phyloP scores from a whole-genome alignment of 805 yeast species.

The Isabelozyma pseudorhagii region DNA sequence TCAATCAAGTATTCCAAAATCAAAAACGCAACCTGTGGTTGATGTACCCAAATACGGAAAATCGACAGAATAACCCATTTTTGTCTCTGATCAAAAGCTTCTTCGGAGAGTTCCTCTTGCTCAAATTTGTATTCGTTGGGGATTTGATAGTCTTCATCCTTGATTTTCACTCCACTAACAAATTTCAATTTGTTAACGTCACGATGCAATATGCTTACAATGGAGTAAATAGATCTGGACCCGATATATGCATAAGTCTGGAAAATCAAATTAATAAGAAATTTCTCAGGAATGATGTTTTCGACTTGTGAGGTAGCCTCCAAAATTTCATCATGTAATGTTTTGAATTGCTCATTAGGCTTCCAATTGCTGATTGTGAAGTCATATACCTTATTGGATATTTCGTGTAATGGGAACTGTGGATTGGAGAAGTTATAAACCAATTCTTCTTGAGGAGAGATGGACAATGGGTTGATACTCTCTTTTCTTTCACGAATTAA shows the following conservation, averaged over 20 bases:
- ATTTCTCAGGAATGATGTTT: constrained; percentile 18
- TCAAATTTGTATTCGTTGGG: constrained; percentile 32
- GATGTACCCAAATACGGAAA: constrained; percentile 42
- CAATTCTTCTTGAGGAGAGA: constrained; percentile 38
- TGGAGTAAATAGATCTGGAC: constrained; percentile 70
- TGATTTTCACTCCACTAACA: constrained; percentile 30
- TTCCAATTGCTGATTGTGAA: constrained; percentile 40
- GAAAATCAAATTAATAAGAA: constrained; percentile 58
- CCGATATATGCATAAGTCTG: constrained; percentile 81
- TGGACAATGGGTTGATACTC: constrained; percentile 5
- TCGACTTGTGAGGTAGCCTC: constrained; percentile 10
- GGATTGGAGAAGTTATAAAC: constrained; percentile 33
- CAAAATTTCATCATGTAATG: constrained; percentile 28
- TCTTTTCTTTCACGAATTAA: constrained; percentile 22
- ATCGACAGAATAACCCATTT: constrained; percentile 36
- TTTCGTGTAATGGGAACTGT: constrained; percentile 33
- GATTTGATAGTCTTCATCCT: constrained; percentile 24
- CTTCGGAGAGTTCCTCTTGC: constrained; percentile 17
- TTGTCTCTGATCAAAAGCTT: constrained; percentile 25
- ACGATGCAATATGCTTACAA: constrained; percentile 37
- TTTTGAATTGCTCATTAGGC: constrained; percentile 32
- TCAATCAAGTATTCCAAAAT: constrained; percentile 42
- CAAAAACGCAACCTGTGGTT: constrained; percentile 43
- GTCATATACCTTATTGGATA: constrained; percentile 38
- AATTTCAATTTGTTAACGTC: constrained; percentile 39